Percentiles rank a stretch among this genome's conserved stretches.
Conservation (phyloP, 495 filamentous ascomycete species). For the Staphylotrichum tortipilum region DNA sequence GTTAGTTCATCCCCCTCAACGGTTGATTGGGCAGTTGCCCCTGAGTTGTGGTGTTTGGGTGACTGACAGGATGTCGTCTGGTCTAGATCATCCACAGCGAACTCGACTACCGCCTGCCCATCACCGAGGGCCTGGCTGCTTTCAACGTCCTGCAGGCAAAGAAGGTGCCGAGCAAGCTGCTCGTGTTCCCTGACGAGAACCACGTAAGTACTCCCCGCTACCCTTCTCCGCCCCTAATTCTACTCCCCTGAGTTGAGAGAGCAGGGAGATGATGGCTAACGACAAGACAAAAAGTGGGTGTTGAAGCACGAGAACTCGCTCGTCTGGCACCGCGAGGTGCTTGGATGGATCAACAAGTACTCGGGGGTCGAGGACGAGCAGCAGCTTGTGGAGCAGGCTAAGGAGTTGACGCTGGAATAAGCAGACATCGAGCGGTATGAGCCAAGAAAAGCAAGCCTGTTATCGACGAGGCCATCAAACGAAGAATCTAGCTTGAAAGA, state of each 20-base stretch:
- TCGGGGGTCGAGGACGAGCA: slow-evolving; percentile 44
- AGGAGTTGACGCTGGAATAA: background rate
- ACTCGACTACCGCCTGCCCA: slow-evolving; percentile 80
- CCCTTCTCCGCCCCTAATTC: background rate
- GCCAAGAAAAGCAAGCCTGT: too few relatives aligned
- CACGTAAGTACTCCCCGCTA: slow-evolving; percentile 38
- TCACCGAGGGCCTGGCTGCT: slow-evolving; percentile 72
- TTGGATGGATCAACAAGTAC: slow-evolving; percentile 84
- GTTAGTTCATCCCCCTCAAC: slow-evolving; percentile 12
- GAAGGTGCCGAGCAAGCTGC: slow-evolving; percentile 59
- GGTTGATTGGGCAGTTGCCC: too few relatives aligned
- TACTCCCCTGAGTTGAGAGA: too few relatives aligned
- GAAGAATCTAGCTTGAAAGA: too few relatives aligned
- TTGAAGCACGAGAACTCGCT: slow-evolving; percentile 84
- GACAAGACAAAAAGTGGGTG: slow-evolving; percentile 83
- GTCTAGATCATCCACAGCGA: slow-evolving; percentile 74
- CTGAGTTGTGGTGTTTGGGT: too few relatives aligned
- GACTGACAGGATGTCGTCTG: background rate
- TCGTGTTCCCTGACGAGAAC: slow-evolving; percentile 79
- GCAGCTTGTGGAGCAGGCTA: background rate
- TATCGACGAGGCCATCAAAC: too few relatives aligned
- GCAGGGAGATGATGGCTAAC: too few relatives aligned
- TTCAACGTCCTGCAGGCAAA: slow-evolving; percentile 81
- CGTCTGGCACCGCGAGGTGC: slow-evolving; percentile 81
- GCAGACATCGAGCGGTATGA: too few relatives aligned